Evolutionary conservation across 495 filamentous ascomycete species (phyloP).

Genomic region (Aspergillus sclerotiicarbonarius): DNA sequence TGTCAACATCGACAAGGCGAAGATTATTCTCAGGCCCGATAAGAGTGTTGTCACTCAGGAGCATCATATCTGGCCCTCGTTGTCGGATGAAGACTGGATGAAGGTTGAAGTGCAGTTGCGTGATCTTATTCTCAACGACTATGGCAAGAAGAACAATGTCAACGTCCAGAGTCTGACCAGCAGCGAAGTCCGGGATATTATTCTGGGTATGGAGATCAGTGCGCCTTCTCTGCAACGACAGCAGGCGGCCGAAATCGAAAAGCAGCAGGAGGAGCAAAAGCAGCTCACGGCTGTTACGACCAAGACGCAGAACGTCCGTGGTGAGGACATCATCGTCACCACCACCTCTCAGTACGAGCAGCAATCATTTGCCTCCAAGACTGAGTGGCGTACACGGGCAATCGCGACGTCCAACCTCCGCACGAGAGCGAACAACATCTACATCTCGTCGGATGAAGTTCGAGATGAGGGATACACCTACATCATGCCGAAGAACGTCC

Average conservation of each 20-base stretch:
- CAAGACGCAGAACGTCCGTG: slow-evolving; percentile 96
- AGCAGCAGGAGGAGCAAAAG: slow-evolving; percentile 94
- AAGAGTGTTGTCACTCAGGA: slow-evolving; percentile 98
- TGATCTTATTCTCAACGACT: slow-evolving; percentile 96
- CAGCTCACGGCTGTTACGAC: slow-evolving; percentile 97
- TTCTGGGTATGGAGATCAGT: slow-evolving; percentile 99
- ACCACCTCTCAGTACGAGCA: slow-evolving; percentile 97
- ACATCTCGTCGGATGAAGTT: slow-evolving; percentile 92
- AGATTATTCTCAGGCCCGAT: slow-evolving; percentile 93
- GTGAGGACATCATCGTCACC: slow-evolving; percentile 97
- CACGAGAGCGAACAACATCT: slow-evolving; percentile 95
- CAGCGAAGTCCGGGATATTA: slow-evolving; percentile 97
- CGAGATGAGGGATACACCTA: slow-evolving; percentile 83
- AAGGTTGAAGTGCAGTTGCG: slow-evolving; percentile 96
- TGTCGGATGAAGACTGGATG: slow-evolving; percentile 97
- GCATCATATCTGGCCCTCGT: slow-evolving; percentile 96
- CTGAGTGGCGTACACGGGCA: slow-evolving; percentile 95
- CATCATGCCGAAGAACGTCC: slow-evolving; percentile 98
- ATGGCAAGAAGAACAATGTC: slow-evolving; percentile 99
- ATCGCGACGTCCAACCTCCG: slow-evolving; percentile 96
- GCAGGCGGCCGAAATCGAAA: slow-evolving; percentile 98
- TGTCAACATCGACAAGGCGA: slow-evolving; percentile 98
- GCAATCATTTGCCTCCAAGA: slow-evolving; percentile 96
- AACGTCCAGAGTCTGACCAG: slow-evolving; percentile 95
- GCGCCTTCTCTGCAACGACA: slow-evolving; percentile 98